These are phyloP conservation scores for Russula foetens DNA, from an alignment of 768 basidiomycete genomes.

Conservation along the genomic window DNA sequence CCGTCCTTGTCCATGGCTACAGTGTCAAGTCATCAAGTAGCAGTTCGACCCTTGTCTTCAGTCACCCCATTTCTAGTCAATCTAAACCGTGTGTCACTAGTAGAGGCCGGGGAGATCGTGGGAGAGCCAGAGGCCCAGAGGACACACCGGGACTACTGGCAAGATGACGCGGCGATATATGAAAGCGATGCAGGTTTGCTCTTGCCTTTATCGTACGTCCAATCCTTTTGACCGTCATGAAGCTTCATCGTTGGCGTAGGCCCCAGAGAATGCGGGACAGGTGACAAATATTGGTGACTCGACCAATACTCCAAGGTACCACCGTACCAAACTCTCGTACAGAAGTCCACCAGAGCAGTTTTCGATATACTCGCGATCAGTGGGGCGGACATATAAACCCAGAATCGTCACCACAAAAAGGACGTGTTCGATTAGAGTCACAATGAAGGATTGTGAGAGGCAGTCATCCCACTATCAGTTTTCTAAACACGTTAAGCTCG, in stretches of 20 bases:
- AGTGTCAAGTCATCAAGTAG: no score
- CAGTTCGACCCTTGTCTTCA: not conserved
- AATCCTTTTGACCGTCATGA: not conserved
- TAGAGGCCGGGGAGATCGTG: no score
- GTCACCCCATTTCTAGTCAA: not conserved
- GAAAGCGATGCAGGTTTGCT: conserved; percentile 18
- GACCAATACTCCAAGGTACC: not conserved
- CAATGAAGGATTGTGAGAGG: no score
- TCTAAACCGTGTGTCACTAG: conserved; percentile 13
- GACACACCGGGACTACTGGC: no score
- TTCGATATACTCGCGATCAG: not conserved
- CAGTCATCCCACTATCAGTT: no score
- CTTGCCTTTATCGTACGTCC: not conserved
- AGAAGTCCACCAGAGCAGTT: not conserved
- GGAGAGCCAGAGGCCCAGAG: conserved; percentile 8
- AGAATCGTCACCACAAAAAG: conserved; percentile 16
- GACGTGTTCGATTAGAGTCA: no score
- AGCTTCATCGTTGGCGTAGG: conserved; percentile 1
- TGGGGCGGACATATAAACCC: not conserved
- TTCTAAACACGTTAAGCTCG: no score
- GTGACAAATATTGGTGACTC: not conserved
- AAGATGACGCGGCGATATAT: conserved; percentile 4
- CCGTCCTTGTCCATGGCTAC: no score
- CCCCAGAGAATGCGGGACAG: not conserved
- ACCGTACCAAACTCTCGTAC: not conserved